These are phyloP conservation scores for Fusarium illudens DNA, from an alignment of 2,329 filamentous ascomycete species.

Conservation along the genomic window DNA sequence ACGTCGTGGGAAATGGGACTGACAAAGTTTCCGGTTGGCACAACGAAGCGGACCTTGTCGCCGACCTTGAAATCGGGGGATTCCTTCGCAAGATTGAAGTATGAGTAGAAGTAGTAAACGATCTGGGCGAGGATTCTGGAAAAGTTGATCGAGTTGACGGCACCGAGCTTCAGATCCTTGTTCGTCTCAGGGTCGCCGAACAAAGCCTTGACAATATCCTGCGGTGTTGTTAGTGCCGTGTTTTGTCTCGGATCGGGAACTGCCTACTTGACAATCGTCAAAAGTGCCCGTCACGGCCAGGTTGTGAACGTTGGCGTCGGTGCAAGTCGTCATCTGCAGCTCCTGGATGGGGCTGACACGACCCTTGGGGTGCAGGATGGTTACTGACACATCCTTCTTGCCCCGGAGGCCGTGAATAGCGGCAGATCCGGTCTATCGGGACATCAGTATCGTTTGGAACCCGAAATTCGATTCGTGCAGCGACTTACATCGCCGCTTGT, in stretches of 20 bases:
- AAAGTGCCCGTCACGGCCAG: conserved; percentile 90
- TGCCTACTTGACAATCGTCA: conserved; percentile 84
- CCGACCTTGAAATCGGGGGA: conserved; percentile 68
- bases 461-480: neutral
- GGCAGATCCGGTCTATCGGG: conserved; percentile 76
- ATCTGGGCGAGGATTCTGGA: conserved; percentile 95
- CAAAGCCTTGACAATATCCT: conserved; percentile 83
- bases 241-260: neutral
- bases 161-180: conserved; percentile 81
- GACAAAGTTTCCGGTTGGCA: conserved; percentile 93
- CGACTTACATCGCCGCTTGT: conserved; percentile 73
- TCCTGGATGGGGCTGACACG: conserved; percentile 93
- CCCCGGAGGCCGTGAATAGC: conserved; percentile 94
- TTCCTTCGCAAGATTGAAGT: conserved; percentile 78
- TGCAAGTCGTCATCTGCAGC: conserved; percentile 94
- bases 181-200: conserved; percentile 90
- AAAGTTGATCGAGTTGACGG: conserved; percentile 98
- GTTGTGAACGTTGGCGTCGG: conserved; percentile 93
- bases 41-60: conserved; percentile 82
- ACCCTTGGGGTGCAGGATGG: conserved; percentile 92
- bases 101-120: conserved; percentile 95
- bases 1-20: neutral
- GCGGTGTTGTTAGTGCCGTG: neutral
- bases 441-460: conserved; percentile 1
- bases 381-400: conserved; percentile 96